Percentiles rank a stretch among this genome's conserved stretches.
phyloP scores from a whole-genome alignment of 2,329 filamentous ascomycete genomes.

The Tolypocladium tundrense region DNA sequence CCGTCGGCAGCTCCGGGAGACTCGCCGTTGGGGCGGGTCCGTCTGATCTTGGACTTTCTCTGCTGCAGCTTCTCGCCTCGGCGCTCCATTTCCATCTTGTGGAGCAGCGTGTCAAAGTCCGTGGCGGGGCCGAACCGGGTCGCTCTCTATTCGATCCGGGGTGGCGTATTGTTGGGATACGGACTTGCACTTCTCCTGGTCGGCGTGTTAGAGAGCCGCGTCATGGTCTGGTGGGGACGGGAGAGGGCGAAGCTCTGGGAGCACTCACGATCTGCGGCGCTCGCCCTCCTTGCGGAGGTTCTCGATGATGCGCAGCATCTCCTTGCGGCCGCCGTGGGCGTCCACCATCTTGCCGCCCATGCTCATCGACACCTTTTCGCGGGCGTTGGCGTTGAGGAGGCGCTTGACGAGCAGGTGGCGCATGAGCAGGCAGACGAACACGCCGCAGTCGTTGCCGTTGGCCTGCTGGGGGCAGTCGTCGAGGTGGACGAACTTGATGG shows the following conservation, averaged over 20 bases:
- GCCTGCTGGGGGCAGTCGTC: slow-evolving; percentile 83
- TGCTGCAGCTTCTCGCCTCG: neutral
- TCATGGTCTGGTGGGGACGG: neutral
- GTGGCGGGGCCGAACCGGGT: slow-evolving; percentile 19
- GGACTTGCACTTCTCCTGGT: slow-evolving; percentile 27
- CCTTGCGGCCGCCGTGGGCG: slow-evolving; percentile 68
- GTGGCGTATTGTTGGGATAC: slow-evolving; percentile 27
- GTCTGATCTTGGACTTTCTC: neutral
- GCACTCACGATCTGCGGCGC: slow-evolving; percentile 65
- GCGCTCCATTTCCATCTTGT: slow-evolving; percentile 4
- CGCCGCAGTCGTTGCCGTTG: slow-evolving; percentile 87
- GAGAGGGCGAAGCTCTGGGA: neutral
- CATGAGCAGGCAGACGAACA: slow-evolving; percentile 95
- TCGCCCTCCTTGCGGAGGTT: slow-evolving; percentile 79
- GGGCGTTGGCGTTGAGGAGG: slow-evolving; percentile 66
- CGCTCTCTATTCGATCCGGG: slow-evolving; percentile 31
- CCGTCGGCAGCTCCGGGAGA: neutral
- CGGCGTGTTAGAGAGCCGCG: neutral
- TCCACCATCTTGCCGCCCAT: slow-evolving; percentile 79
- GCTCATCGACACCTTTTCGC: slow-evolving; percentile 89
- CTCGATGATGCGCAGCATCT: slow-evolving; percentile 87
- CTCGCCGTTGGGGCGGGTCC: neutral
- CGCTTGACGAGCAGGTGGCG: slow-evolving; percentile 81
- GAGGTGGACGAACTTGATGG: slow-evolving; percentile 68
- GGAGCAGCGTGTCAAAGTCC: slow-evolving; percentile 15